Evolutionary conservation across 768 basidiomycete species (phyloP), one percentile per base, ranked within the genome.

Genomic region (Auricularia sp.): DNA sequence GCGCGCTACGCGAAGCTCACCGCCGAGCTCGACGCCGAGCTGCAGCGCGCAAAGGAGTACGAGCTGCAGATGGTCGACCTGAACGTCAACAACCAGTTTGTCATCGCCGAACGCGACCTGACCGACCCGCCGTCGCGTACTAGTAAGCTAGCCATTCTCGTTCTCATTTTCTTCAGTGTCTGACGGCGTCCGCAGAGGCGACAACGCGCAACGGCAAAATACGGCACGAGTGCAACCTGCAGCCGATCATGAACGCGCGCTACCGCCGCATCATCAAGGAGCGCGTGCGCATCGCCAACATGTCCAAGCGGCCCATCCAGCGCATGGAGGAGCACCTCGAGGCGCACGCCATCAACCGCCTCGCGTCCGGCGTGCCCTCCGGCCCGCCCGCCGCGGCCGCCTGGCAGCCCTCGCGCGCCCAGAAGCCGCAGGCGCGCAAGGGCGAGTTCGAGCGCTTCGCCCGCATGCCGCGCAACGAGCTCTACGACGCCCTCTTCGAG

Each of bases 61-160:
- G 90, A 93, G 69, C 80, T 98, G 39, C 87, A 91, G 53, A 91
- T 96, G 84, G 85, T 93, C 53, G 88, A 91, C 67, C 87, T 91
- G 67, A 75, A 83, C 36, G 88, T 91, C 8, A 89, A 90, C 69
- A 94, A 93, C 76, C 87, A 93, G 74, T 82, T 90, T 64, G 90
- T 93, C 35, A 83, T 93, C 42, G 91, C 90, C 0, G 90, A 93
- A 92, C 90, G 60, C 81, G 65, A 74, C 80, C 43, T 74, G 78
- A 36, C 73, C 79, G 39, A 73, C 77, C 67, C 63, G 68, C 65
- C 33, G 64, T 65, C 63, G 53, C 63, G 68, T 44, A 33, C 47
- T 58, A 36, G 43, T 44, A 43, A 65, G 16, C 35, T 29, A 29
- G 29, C 29, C 23, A 18, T 65, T 18, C 8, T 16, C 5, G 3